Evolutionary conservation across 2,329 filamentous ascomycete genomes (phyloP).

Genomic region (Pseudogymnoascus sp.): DNA sequence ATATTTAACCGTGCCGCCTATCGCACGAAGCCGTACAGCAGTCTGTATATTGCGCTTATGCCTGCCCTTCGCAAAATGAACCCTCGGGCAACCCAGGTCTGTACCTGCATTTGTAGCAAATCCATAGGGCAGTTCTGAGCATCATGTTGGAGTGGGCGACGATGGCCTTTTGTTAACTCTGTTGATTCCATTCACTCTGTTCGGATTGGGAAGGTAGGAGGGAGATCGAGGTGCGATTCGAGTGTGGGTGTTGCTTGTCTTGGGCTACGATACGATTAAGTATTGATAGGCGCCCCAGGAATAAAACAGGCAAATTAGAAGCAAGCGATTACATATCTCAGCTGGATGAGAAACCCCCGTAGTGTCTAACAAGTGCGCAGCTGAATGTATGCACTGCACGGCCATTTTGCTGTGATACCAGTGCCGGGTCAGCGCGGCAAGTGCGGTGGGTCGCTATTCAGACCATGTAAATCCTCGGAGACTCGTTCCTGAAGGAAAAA

Average conservation of each 20-base stretch:
- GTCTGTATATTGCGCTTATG: not conserved
- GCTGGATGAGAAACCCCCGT: not conserved
- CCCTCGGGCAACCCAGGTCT: not conserved
- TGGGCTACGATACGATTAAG: not conserved
- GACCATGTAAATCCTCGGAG: not conserved
- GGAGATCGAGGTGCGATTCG: not conserved
- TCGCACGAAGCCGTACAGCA: not conserved
- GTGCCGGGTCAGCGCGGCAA: not conserved
- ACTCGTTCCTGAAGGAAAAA: not conserved
- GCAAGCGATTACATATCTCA: not conserved
- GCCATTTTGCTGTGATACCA: not conserved
- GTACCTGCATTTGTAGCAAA: not conserved
- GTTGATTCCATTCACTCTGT: not conserved
- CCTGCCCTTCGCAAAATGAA: not conserved
- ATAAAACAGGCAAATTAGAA: not conserved
- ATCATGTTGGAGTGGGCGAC: not conserved
- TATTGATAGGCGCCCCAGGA: not conserved
- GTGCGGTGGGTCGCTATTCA: not conserved
- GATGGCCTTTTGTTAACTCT: not conserved
- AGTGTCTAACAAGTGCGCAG: not conserved
- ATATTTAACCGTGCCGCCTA: not conserved
- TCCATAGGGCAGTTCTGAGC: not conserved
- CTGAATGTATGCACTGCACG: not conserved
- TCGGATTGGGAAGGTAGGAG: conserved; percentile 1
- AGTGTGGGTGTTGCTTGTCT: not conserved